Conservation (phyloP, 148 eudicot genomes). For the Fagopyrum homotropicum region DNA sequence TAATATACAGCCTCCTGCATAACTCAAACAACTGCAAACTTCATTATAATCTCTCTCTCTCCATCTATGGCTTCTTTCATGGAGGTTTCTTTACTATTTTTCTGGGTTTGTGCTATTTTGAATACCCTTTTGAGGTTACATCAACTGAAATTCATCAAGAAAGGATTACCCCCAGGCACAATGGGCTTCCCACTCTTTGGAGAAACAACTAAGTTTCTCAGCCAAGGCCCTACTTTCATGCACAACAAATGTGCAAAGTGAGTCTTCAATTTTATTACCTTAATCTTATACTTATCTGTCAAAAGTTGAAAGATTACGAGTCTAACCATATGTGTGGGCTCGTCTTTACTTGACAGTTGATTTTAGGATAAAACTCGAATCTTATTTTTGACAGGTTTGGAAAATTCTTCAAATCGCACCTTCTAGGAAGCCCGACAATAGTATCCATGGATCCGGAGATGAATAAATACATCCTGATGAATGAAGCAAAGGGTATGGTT, state of each 20-base stretch:
- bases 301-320: neutral
- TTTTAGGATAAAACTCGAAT: too few species aligned
- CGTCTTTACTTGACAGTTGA: too few species aligned
- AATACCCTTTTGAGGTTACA: slow-evolving; percentile 66
- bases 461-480: slow-evolving; percentile 68
- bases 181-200: slow-evolving; percentile 99
- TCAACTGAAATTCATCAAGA: slow-evolving; percentile 57
- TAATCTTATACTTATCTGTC: neutral
- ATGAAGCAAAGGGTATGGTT: slow-evolving; percentile 71
- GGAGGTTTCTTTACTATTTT: slow-evolving; percentile 17
- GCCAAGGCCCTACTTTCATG: slow-evolving; percentile 85
- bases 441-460: slow-evolving; percentile 86
- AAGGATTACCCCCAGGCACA: slow-evolving; percentile 87
- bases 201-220: slow-evolving; percentile 80
- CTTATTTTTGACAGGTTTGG: slow-evolving; percentile 46
- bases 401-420: slow-evolving; percentile 71
- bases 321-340: too few species aligned
- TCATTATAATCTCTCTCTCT: neutral
- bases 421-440: slow-evolving; percentile 69
- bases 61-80: slow-evolving; percentile 19
- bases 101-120: slow-evolving; percentile 22
- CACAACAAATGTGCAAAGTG: slow-evolving; percentile 81
- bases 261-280: neutral
- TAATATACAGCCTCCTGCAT: neutral
- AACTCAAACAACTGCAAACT: neutral